Conservation (phyloP, 768 basidiomycete genomes). For the Coprinopsis cinerea region DNA sequence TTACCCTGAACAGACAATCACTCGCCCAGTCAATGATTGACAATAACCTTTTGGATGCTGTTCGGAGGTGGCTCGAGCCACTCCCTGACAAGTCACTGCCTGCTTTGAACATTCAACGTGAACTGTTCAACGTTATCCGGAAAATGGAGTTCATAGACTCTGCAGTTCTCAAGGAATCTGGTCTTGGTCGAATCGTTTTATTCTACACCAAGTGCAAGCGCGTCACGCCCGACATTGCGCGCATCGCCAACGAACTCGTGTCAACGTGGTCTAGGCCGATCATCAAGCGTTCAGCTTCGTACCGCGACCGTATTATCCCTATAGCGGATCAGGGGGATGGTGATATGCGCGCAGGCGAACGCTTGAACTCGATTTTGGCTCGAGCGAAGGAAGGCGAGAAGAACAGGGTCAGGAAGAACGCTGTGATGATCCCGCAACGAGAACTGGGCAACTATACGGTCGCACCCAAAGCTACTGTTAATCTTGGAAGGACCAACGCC, state of each 20-base stretch:
- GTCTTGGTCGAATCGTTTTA: conserved; percentile 81
- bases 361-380: conserved; percentile 64
- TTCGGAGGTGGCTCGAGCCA: conserved; percentile 89
- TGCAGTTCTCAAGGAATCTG: conserved; percentile 83
- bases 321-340: conserved; percentile 35
- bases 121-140: conserved; percentile 76
- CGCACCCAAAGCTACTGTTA: conserved; percentile 58
- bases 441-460: conserved; percentile 75
- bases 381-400: conserved; percentile 64
- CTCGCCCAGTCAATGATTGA: conserved; percentile 91
- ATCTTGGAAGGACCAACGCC: conserved; percentile 40
- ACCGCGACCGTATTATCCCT: conserved; percentile 68
- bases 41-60: conserved; percentile 88
- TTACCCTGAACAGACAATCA: conserved; percentile 61
- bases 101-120: conserved; percentile 91
- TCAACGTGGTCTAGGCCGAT: conserved; percentile 86
- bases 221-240: conserved; percentile 74
- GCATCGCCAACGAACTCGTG: conserved; percentile 80
- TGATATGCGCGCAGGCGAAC: conserved; percentile 40
- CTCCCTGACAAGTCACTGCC: conserved; percentile 90
- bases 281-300: conserved; percentile 82
- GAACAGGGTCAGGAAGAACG: conserved; percentile 66
- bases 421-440: conserved; percentile 76
- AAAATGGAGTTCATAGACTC: conserved; percentile 94
- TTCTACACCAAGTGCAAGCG: conserved; percentile 97